Evolutionary conservation across 2,329 filamentous ascomycete species (phyloP).

Genomic region (Paecilomyces formosus): DNA sequence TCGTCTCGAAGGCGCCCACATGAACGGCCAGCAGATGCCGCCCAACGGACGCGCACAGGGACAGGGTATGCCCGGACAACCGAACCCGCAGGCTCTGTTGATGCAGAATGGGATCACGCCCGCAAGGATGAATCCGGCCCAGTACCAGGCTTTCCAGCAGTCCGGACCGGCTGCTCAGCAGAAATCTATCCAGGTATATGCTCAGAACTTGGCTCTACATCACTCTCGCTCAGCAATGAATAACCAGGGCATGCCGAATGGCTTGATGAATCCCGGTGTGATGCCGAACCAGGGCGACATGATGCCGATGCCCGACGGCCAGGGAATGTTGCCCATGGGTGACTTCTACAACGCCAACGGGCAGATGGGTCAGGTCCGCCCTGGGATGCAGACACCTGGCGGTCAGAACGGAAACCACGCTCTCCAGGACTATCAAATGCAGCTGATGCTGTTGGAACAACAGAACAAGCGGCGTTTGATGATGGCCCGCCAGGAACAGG

Average conservation of each 20-base stretch:
- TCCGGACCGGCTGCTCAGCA: constrained; percentile 56
- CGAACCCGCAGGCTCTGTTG: constrained; percentile 47
- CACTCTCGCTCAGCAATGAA: constrained; percentile 69
- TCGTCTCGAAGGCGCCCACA: constrained; percentile 66
- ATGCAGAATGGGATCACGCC: constrained; percentile 66
- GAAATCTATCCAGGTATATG: constrained; percentile 83
- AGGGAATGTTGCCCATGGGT: constrained; percentile 36
- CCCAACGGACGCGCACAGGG: constrained; percentile 62
- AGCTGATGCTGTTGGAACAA: constrained; percentile 61
- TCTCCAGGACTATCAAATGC: constrained; percentile 63
- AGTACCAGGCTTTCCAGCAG: constrained; percentile 62
- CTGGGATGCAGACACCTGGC: constrained; percentile 32
- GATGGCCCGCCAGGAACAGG: constrained; percentile 61
- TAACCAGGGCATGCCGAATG: constrained; percentile 71
- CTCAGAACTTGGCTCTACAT: constrained; percentile 74
- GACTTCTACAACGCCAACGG: constrained; percentile 52
- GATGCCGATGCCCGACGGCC: constrained; percentile 64
- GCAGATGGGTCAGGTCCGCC: constrained; percentile 45
- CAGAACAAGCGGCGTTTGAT: constrained; percentile 61
- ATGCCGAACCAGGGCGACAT: constrained; percentile 75
- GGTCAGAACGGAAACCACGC: constrained; percentile 50
- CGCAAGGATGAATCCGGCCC: constrained; percentile 62
- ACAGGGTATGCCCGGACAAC: constrained; percentile 64
- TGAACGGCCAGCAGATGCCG: constrained; percentile 72
- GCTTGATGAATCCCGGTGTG: constrained; percentile 54